Conservation (phyloP, 768 basidiomycete species). For the Candolleomyces efflorescens region DNA sequence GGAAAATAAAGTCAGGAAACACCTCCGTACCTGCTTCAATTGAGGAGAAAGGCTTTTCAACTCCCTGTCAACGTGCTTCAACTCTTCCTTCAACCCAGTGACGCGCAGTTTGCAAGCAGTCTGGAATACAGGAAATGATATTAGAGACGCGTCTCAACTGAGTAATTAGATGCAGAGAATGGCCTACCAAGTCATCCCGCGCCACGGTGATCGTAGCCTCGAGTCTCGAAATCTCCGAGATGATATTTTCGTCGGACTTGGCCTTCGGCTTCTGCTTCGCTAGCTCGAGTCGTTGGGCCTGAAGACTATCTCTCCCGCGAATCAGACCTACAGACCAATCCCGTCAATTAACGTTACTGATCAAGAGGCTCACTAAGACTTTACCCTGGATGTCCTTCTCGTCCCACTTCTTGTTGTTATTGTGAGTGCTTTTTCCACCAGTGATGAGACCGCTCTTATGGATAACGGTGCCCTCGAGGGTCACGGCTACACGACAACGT, state of each 20-base stretch:
- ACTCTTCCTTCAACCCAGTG: slow-evolving; percentile 76
- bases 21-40: slow-evolving; percentile 57
- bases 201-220: slow-evolving; percentile 73
- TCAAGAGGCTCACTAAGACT: not conserved
- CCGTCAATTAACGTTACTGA: not conserved
- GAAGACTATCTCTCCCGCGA: slow-evolving; percentile 65
- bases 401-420: slow-evolving; percentile 84
- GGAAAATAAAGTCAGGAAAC: not conserved
- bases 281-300: slow-evolving; percentile 78
- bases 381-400: slow-evolving; percentile 89
- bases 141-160: not conserved
- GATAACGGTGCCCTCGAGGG: slow-evolving; percentile 93
- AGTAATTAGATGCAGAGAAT: not conserved
- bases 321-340: slow-evolving; percentile 28
- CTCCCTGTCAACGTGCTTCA: slow-evolving; percentile 75
- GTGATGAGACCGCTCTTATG: slow-evolving; percentile 98
- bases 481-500: slow-evolving; percentile 62
- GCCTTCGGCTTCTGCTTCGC: slow-evolving; percentile 77
- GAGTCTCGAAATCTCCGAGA: slow-evolving; percentile 71
- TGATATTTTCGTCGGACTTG: slow-evolving; percentile 76
- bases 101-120: slow-evolving; percentile 72
- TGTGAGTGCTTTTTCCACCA: slow-evolving; percentile 81
- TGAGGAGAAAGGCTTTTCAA: slow-evolving; percentile 65
- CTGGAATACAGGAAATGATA: slow-evolving; percentile 36
- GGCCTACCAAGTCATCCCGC: slow-evolving; percentile 77